Base-by-base conservation (phyloP, 257 asterid genomes). In the Agastache rugosa region DNA sequence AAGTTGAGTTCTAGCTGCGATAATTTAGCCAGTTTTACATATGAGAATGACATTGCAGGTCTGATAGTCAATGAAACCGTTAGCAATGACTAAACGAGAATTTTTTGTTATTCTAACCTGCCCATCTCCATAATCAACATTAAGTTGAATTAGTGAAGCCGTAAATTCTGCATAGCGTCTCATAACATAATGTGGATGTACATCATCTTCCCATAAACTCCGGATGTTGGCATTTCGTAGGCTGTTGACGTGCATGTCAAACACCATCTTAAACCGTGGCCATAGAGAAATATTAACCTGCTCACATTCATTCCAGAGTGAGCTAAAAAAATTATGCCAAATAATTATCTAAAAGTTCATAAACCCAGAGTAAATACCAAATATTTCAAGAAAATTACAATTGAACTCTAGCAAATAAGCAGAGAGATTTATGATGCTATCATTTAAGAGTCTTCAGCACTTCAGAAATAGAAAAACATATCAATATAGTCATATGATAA, bases 181-280 rank as follows among this genome's bases (percentile, higher is more conserved):
- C 91, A 92, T 90, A 80, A 95, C 98, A 80, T 92, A 95, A 87
- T 95, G 98, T 69, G 97, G 98, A 84, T 83, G 99, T 45, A 95
- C 96, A 84, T 95, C 98, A 88, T 92, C 97, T 83, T 95, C 98
- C 99, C 98, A 95, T 85, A 95, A 82, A 72, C 83, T 87, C 77
- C 85, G 85, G 71, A 95, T 76, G 85, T 82, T 88, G 78, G 97
- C 99, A 78, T 88, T 95, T 62, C 96, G 91, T 72, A 95, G 78
- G 80, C 99, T 95, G 84, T 81, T 85, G 86, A 95, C 91, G 74
- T 95, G 99, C 99, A 90, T 87, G 85, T 95, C 98, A 79, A 95
- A 92, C 44, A 92, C 99, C 93, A 95, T 87, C 91, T 95, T 95
- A 88, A 95, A 95, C 63, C 98, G 96, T 39, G 99, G 99, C 98